Base-by-base conservation (phyloP, 2,329 filamentous ascomycete genomes). In the Cordyceps javanica region DNA sequence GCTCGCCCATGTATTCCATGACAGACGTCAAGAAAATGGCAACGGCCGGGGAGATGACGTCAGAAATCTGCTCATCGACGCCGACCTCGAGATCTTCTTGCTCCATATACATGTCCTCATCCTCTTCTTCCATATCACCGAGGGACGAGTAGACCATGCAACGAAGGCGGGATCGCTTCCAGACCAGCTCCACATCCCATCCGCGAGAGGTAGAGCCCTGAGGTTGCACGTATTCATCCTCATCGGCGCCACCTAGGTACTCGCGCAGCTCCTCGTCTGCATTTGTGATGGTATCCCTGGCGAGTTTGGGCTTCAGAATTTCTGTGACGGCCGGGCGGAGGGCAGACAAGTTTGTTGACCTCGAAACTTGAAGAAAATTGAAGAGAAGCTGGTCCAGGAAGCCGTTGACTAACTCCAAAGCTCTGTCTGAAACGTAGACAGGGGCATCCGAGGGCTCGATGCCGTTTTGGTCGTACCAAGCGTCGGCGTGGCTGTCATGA, bases 121-220 rank as follows among this genome's bases (percentile, higher is more conserved):
- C 94, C 64, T 97, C 92, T 73, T 99, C 94, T 71, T 99, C 95
- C 81, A 99, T 86, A 68, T 99, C 93, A 45, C 94, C 94, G 7
- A 99, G 78, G 9, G 94, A 92, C 9, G 92, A 97, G 70, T 97
- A 97, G 23, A 99, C 93, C 94, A 99, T 99, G 71, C 94, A 96
- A 60, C 94, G 85, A 66, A 99, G 75, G 56, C 94, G 85, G 0
- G 92, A 94, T 63, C 94, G 83, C 75, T 95, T 97, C 92, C 94
- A 99, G 19, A 92, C 87, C 57, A 92, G 80, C 68, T 97, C 90
- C n/a, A 96, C 76, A 69, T 97, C 91, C 84, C 93, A 97, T 63
- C 88, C 84, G 2, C 79, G 78, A 11, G 75, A 53, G 32, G 77
- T 74, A 45, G 74, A 73, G 25, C 80, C 78, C 45, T 82, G 73